Conservation (phyloP, 2,329 filamentous ascomycete genomes). For the Nemania sp. region DNA sequence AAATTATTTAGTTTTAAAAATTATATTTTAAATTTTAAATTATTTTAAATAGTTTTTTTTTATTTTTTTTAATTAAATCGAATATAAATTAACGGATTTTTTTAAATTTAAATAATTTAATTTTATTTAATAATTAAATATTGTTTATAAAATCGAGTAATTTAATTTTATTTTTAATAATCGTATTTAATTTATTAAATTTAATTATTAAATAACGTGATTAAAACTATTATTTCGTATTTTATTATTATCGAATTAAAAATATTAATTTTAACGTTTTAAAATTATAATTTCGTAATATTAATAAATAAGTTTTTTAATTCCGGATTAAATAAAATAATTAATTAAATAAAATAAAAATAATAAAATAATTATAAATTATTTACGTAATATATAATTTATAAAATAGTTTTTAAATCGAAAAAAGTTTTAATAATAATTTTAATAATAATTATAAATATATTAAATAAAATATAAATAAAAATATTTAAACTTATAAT, state of each 20-base stretch:
- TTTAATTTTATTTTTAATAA: neutral
- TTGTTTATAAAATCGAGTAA: neutral
- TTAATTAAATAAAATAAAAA: neutral
- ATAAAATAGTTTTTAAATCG: neutral
- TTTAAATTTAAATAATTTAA: neutral
- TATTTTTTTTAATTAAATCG: neutral
- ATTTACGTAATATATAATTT: neutral
- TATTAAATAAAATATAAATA: neutral
- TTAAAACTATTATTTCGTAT: neutral
- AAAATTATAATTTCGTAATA: neutral
- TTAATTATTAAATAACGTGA: neutral
- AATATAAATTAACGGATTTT: neutral
- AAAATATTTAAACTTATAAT: neutral
- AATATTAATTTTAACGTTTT: too few relatives aligned
- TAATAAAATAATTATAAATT: neutral
- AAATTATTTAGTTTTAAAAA: neutral
- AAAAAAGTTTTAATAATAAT: neutral
- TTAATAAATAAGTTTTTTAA: neutral
- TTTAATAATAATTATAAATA: neutral
- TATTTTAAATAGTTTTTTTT: neutral
- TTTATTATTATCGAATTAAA: neutral
- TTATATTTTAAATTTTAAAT: neutral
- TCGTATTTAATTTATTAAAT: neutral
- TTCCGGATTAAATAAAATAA: neutral
- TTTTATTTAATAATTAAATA: neutral